A percentile compares a stretch with the other conserved stretches of the same genome.
These are phyloP conservation scores for Proteromonas lacertae DNA, from an alignment of 352 stramenopile species.

Conservation along the genomic window DNA sequence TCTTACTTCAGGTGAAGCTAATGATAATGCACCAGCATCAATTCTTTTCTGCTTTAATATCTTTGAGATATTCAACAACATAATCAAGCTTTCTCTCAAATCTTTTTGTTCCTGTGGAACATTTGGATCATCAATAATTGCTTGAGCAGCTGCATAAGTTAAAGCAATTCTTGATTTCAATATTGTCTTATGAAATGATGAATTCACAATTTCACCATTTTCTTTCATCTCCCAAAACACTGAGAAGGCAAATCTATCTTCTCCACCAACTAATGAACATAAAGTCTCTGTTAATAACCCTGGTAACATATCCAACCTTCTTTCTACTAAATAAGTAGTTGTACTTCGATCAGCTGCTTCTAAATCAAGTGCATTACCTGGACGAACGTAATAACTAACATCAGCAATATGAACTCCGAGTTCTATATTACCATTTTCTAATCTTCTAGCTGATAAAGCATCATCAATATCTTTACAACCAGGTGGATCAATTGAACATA, in stretches of 20 bases:
- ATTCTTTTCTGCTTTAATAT: constrained; percentile 37
- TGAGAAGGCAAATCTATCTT: constrained; percentile 70
- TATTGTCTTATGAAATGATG: constrained; percentile 84
- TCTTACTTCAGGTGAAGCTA: constrained; percentile 61
- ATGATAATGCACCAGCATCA: constrained; percentile 46
- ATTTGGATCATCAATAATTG: constrained; percentile 51
- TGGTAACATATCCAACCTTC: constrained; percentile 73
- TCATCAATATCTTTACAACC: constrained; percentile 93
- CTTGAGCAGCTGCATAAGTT: constrained; percentile 74
- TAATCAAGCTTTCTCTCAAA: neutral
- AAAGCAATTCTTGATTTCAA: constrained; percentile 81
- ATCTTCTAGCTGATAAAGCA: constrained; percentile 54
- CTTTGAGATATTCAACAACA: constrained; percentile 11
- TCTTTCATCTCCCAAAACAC: constrained; percentile 80
- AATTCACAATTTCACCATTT: constrained; percentile 50
- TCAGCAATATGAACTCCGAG: constrained; percentile 92
- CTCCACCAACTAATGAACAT: constrained; percentile 75
- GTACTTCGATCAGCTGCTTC: constrained; percentile 62
- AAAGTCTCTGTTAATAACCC: constrained; percentile 69
- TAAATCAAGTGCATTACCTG: constrained; percentile 45
- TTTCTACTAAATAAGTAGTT: constrained; percentile 78
- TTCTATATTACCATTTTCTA: constrained; percentile 61
- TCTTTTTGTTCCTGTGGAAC: neutral
- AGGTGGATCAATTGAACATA: constrained; percentile 47
- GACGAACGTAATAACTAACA: constrained; percentile 68